Evolutionary conservation across 768 basidiomycete species (phyloP), one percentile per base, ranked within the genome.

Genomic region (Auricularia sp.): DNA sequence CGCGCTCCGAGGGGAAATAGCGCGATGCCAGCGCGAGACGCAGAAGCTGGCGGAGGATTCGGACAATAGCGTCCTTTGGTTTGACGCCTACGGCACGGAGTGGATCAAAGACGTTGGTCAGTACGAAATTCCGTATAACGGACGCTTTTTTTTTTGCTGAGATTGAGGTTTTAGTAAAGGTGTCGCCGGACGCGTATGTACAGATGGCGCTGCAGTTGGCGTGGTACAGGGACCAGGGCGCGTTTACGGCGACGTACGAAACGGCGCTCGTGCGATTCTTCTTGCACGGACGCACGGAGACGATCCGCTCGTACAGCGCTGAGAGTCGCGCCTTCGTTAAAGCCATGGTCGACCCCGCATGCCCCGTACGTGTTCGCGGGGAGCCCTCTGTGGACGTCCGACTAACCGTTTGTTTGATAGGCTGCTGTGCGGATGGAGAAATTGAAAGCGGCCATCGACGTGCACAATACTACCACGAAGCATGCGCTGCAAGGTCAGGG

Each of bases 201-300:
- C 95, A 98, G 72, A 89, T 96, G 83, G 90, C 86, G 0, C 79
- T 97, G 21, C 95, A 98, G 72, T 82, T 97, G 10, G 94, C 93
- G 3, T 97, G 90, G 87, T 91, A 89, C 77, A 84, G 83, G 72
- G 84, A 86, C 23, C 88, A 86, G 58, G 85, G 84, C 11, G 76
- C 79, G 65, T 87, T 91, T 69, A 91, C 91, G 3, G 91, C 95
- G 1, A 93, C 91, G 6, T 97, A 98, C 72, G 95, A 98, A 75
- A 97, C 94, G 0, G 91, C 87, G 0, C 81, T 95, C 36, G 96
- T 95, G 1, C 84, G 93, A 33, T 81, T 90, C 73, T 95, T 95
- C 77, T 78, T 87, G 66, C 85, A 87, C 67, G 95, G 93, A 16
- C 84, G 95, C 18, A 97, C 94, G 1, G 95, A 98, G 72, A 93